Percentiles rank a stretch among this genome's conserved stretches.
phyloP scores from a whole-genome alignment of 345 rosid species.

The Ceriops zippeliana region DNA sequence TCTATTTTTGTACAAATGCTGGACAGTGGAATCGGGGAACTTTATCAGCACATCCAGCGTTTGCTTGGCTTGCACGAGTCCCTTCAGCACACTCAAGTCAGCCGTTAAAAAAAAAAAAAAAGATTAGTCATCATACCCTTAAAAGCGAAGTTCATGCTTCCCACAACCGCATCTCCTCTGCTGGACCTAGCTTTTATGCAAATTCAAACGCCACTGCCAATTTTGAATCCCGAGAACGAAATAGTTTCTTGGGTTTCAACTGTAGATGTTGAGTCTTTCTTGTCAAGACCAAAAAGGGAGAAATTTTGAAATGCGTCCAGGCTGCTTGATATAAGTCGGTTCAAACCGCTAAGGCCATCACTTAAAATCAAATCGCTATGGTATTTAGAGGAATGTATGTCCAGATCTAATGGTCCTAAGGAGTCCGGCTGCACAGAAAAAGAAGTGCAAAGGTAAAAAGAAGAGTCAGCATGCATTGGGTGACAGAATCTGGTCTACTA shows the following conservation, averaged over 20 bases:
- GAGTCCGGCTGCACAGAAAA: conserved; percentile 71
- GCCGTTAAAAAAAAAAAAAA: conserved; percentile 14
- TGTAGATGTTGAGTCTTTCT: conserved; percentile 56
- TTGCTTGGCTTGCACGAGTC: conserved; percentile 12
- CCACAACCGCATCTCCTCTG: not conserved
- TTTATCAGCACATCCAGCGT: conserved; percentile 6
- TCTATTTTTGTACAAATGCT: conserved; percentile 27
- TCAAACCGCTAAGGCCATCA: conserved; percentile 82
- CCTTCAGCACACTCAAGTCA: conserved; percentile 18
- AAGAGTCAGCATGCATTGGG: conserved; percentile 2
- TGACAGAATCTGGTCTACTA: conserved; percentile 15
- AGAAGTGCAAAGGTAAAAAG: not conserved
- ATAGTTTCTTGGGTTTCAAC: conserved; percentile 50
- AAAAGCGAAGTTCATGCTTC: conserved; percentile 5
- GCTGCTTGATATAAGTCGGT: conserved; percentile 86
- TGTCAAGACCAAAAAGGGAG: conserved; percentile 28
- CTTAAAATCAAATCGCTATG: conserved; percentile 51
- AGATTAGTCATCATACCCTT: not conserved
- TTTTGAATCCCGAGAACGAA: conserved; percentile 36
- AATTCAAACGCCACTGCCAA: conserved; percentile 38
- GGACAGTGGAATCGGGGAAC: conserved; percentile 12
- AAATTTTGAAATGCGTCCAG: conserved; percentile 86
- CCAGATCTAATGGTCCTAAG: conserved; percentile 77
- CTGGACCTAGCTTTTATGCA: not conserved
- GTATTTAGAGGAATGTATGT: conserved; percentile 61